These are phyloP conservation scores for Alternaria postmessia DNA, from an alignment of 2,329 filamentous ascomycete species.

Conservation along the genomic window DNA sequence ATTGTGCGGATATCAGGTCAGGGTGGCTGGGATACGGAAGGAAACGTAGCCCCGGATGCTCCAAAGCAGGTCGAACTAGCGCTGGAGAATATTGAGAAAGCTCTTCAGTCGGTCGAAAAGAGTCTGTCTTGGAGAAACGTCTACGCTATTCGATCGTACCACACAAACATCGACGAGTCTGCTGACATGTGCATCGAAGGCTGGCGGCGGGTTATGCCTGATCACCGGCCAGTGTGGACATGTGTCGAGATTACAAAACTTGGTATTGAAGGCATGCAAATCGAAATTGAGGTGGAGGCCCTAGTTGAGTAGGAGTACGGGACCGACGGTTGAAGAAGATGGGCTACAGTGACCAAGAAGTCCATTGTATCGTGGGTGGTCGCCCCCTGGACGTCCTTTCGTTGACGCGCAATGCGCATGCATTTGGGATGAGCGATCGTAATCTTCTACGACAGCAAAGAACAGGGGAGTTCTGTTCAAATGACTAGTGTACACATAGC, in stretches of 20 bases:
- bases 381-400: background rate
- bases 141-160: constrained; percentile 21
- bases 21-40: constrained; percentile 24
- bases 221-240: constrained; percentile 23
- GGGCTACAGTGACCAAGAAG: background rate
- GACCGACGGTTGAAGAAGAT: background rate
- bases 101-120: constrained; percentile 28
- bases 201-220: constrained; percentile 14
- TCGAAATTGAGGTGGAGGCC: constrained; percentile 25
- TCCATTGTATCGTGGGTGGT: background rate
- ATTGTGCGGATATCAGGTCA: constrained; percentile 23
- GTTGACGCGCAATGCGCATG: background rate
- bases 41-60: constrained; percentile 10
- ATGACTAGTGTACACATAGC: constrained; percentile 12
- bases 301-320: background rate
- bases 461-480: background rate
- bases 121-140: constrained; percentile 56
- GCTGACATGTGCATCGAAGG: constrained; percentile 4
- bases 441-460: background rate
- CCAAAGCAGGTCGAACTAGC: constrained; percentile 40
- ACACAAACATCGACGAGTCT: constrained; percentile 12
- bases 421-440: background rate
- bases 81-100: constrained; percentile 64
- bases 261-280: constrained; percentile 18
- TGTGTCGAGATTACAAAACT: constrained; percentile 21